Base-by-base conservation (phyloP, 2,329 filamentous ascomycete species). In the Dactylonectria macrodidyma region DNA sequence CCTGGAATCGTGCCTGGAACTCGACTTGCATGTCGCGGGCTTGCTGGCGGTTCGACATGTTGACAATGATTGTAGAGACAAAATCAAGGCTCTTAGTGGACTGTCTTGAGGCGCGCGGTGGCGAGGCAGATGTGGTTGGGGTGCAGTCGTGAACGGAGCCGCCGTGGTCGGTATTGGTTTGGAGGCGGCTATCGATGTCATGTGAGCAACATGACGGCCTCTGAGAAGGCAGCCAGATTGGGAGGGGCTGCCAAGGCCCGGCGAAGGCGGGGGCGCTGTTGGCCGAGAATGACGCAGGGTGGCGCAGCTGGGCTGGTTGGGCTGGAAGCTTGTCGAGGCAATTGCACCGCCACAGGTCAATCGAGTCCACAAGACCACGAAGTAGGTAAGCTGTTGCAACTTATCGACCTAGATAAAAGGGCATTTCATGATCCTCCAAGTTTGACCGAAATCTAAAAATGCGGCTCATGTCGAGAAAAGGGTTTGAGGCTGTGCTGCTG, bases 1-100 rank as follows among this genome's bases (percentile, higher is more conserved):
- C 88, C 79, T 89, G 87, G 81, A 90, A 89, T 78, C 88, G 86
- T 68, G 88, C 88, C 77, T 90, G 87, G 78, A 90, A 89, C 80
- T 90, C 88, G 80, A 88, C 85, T 77, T 90, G 87, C 86, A 87
- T 90, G 79, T 90, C 88, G 79, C 87, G 85, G 71, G 87, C 84
- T 65, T 85, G 82, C 77, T 90, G 88, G 78, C 87, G 85, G 79
- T 88, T 89, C 68, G 87, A 86, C 88, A 90, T 90, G 65, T 67
- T 83, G 68, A 57, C 48, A 54, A 24, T 41, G 58, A 34, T 30
- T 10, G 12, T 12, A 14, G 30, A 51, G 9, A 51, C 14, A 24
- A 19, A 30, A 30, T 30, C 26, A 30, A 7, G 26, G 26, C 26
- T 30, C 26, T 4, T 30, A 4, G 26, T 7, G 9, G 26, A 30